Evolutionary conservation across 768 basidiomycete species (phyloP), one percentile per base, ranked within the genome.

Genomic region (Hemileccinum rubropunctum): DNA sequence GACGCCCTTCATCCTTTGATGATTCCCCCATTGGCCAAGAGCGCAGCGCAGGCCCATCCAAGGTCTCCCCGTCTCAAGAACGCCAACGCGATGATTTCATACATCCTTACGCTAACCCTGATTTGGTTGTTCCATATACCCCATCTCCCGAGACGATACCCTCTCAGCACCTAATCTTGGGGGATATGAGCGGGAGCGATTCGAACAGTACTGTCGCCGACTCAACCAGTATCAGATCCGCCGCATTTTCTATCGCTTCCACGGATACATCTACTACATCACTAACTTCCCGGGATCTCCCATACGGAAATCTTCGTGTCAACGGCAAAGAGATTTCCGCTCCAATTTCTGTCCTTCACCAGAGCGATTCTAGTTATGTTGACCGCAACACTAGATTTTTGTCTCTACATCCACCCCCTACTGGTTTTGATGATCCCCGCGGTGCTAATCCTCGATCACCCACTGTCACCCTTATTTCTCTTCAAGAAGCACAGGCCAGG

Each of bases 31-130:
- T 49, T 18, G 14, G 39, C 36, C 47, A 51, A 39, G 56, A 60
- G 26, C 50, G 40, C 40, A 51, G 45, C 37, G 32, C 20, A 18
- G 56, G 51, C 43, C 50, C 61, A 23, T 23, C 23, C 6, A 6
- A 23, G 39, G 49, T 58, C 15, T 59, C 62, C 56, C 66, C 63
- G 50, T 60, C 63, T 36, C 72, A 71, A 52, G 75, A 75, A 54
- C 71, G 63, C 34, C 50, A 53, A 33, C 63, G 49, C 7, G 57
- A 63, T 17, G 67, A 71, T 15, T 75, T 71, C 48, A 60, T 77
- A 34, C 89, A 91, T 69, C 89, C 89, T 23, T 91, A 89, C 63
- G 89, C 89, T 45, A 89, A 91, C 58, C 88, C 88, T 8, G 84
- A 89, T 53, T 71, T 87, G 39, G 78, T 78, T 28, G 42, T 70